Base-by-base conservation (phyloP, 2,329 filamentous ascomycete genomes). In the Fusarium cicatricum region DNA sequence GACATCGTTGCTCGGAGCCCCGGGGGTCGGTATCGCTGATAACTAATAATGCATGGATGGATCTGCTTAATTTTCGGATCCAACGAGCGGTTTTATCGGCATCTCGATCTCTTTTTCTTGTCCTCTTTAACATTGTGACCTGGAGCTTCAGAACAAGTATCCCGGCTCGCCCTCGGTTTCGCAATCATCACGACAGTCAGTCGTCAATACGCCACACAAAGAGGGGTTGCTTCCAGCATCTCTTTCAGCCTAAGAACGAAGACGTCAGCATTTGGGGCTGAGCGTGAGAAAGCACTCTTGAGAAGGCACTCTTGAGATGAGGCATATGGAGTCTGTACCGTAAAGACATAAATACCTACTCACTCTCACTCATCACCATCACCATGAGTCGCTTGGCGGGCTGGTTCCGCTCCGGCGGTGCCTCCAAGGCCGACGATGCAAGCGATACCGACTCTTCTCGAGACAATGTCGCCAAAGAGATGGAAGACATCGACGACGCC, bases 401-500 rank as follows among this genome's bases (percentile, higher is more conserved):
- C 44, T 85, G 82, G 83, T 78, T 85, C 65, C 80, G 82, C 62
- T 76, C 76, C 38, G 70, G 75, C 14, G 43, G 45, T 15, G 23
- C 39, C 52, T 64, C 71, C 12, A 75, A 74, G 52, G 60, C 71
- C 19, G 74, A 72, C 59, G 65, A 70, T 50, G 65, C 71, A 32
- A 74, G 70, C 62, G 68, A 71, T 14, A n/a, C 61, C 31, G 62
- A 65, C n/a, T 58, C 65, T 3, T 55, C 64, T 14, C 57, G 58
- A 9, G 69, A 65, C 8, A 70, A 71, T 17, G 59, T 71, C 32
- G 76, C 75, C 21, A 73, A 77, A 50, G 82, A 86, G 68, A 76
- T 81, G 58, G 75, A 76, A 36, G 78, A 87, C 67, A 81, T 90
- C 63, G 76, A 82, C 62, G 80, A 84, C 64, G 87, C 85, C 61